These are phyloP conservation scores for Pleurotus tuoliensis DNA, from an alignment of 768 basidiomycete genomes.

Conservation along the genomic window DNA sequence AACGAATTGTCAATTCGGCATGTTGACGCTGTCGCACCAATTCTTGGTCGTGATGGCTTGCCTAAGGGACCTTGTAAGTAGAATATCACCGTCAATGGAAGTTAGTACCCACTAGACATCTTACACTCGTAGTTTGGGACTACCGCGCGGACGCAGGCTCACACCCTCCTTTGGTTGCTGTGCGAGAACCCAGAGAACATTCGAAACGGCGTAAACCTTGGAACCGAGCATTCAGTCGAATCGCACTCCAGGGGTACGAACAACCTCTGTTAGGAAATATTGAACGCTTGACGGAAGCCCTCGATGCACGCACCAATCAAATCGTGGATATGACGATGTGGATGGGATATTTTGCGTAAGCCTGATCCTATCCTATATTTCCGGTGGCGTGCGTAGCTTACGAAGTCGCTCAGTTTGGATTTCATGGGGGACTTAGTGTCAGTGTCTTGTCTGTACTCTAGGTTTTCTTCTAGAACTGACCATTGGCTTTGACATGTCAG, in stretches of 20 bases:
- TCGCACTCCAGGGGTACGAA: constrained; percentile 44
- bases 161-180: constrained; percentile 29
- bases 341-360: constrained; percentile 28
- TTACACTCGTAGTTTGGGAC: constrained; percentile 42
- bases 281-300: constrained; percentile 22
- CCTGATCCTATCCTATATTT: too few relatives aligned
- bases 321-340: constrained; percentile 21
- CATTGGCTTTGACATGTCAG: not conserved
- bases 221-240: constrained; percentile 45
- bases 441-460: not conserved
- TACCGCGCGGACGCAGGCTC: constrained; percentile 40
- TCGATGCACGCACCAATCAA: constrained; percentile 14
- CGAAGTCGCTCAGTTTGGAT: constrained; percentile 23
- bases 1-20: constrained; percentile 55
- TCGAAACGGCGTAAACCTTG: constrained; percentile 40
- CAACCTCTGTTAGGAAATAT: constrained; percentile 18
- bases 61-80: constrained; percentile 55
- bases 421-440: constrained; percentile 38
- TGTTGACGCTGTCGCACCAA: constrained; percentile 34
- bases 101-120: not conserved
- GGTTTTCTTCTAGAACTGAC: not conserved
- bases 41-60: constrained; percentile 48
- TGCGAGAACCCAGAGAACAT: constrained; percentile 37
- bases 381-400: too few relatives aligned
- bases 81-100: not conserved